Evolutionary conservation across 78 protist species (phyloP), one percentile per base, ranked within the genome.

Genomic region (Bigelowiella natans): DNA sequence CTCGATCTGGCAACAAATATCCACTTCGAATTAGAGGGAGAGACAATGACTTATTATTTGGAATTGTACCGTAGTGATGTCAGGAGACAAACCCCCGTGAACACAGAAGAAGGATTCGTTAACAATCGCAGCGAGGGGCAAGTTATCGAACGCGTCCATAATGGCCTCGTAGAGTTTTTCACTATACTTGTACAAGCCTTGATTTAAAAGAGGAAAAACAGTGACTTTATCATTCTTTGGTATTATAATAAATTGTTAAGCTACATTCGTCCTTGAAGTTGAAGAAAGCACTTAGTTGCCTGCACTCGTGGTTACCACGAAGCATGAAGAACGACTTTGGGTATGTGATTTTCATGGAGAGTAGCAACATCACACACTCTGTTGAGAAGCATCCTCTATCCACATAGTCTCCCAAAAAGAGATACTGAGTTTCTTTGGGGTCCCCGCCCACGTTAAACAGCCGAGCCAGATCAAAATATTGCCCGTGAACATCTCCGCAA

Each of bases 71-170:
- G 95, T 96, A 37, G 93, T 40, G 82, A 97, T 39, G 40, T 96
- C 97, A n/a, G 99, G 99, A 11, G 98, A 96, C 26, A 98, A 83
- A 29, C 99, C 99, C 3, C 99, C 99, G 94, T 98, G 99, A 37
- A 97, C 96, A 89, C 98, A 97, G 38, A 97, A 89, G 93, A 97
- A 96, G 91, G 95, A 91, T n/a, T 94, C 92, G 86, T 97, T 97
- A 88, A 97, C 31, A 26, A 97, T 40, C 11, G 99, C 98, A 0
- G 97, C 98, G 2, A 98, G 88, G n/a, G 99, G 99, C 39, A 98
- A 93, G 26, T 93, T 86, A 88, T 95, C 95, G 90, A 98, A 97
- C 51, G 95, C 88, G 38, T 91, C 93, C 93, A 96, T 95, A 86
- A 97, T 30, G 2, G 82, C 95, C 29, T 97, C 98, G 93, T 96